Evolutionary conservation across 176 grass and related monocot genomes (phyloP), one percentile per base, ranked within the genome.

Genomic region (Echinochloa phyllopogon): DNA sequence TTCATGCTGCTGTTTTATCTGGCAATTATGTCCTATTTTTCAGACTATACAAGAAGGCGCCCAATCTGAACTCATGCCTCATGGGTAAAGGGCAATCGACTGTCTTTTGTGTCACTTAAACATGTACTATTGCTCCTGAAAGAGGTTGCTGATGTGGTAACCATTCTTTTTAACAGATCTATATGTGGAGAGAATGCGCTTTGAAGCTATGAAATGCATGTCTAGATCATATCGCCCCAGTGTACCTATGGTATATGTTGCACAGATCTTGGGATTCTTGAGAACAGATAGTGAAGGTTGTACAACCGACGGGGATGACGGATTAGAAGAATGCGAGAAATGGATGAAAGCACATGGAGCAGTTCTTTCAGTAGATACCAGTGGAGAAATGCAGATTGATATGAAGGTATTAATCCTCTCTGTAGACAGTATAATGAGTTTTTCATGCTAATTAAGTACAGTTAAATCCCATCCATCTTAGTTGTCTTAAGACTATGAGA

Each of bases 341-440:
- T 98, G 95, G 95, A 92, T 98, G 89, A 95, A 84, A 72, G 89
- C 95, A 10, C 95, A 98, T 91, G 95, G 95, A 60, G 85, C 88
- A 67, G 76, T 95, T 78, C 65, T 98, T 83, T 82, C 65, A 69
- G 57, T 33, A 74, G 92, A 93, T 47, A 83, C 68, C 77, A 90
- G 62, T 87, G 87, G 86, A 86, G 95, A 94, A 47, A 65, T 90
- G 47, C 95, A 98, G 60, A 69, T 98, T 25, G 95, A 98, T 40
- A 83, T 89, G 9, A 98, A 98, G 95, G 95, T 98, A 93, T 50
- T 23, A 69, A 64, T 62, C 57, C 66, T 21, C 68, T 74, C 61
- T 60, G 11, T 53, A 16, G 50, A 27, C 41, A 29, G 10, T 43
- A 21, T 55, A 38, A 69, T 68, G 55, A 77, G 21, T 13, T 17